A percentile compares a stretch with the other conserved stretches of the same genome.
Conservation (phyloP, 495 filamentous ascomycete species). For the Aspergillus heteromorphus region DNA sequence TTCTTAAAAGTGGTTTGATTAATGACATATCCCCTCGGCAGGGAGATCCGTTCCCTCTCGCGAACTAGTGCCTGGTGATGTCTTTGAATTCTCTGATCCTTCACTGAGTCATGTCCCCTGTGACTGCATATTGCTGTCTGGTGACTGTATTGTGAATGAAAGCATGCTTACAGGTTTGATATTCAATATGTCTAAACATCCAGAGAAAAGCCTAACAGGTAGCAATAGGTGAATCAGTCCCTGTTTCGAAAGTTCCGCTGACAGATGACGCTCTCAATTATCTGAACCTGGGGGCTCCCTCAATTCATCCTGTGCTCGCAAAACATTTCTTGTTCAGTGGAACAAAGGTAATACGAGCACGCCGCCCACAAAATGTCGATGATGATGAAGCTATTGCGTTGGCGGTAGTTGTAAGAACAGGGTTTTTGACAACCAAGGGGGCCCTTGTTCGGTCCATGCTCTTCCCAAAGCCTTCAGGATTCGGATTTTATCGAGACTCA, state of each 20-base stretch:
- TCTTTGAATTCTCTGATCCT: constrained; percentile 96
- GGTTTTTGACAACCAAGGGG: constrained; percentile 97
- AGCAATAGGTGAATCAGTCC: constrained; percentile 79
- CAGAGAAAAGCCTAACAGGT: constrained; percentile 17
- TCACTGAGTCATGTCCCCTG: constrained; percentile 90
- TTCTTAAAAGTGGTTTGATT: no score
- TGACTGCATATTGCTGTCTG: constrained; percentile 85
- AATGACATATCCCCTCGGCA: constrained; percentile 23
- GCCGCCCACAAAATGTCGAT: constrained; percentile 77
- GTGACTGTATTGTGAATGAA: constrained; percentile 98
- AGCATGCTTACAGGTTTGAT: constrained; percentile 88
- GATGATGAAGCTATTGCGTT: constrained; percentile 89
- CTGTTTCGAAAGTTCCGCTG: constrained; percentile 84
- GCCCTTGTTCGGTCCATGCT: constrained; percentile 96
- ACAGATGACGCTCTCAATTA: constrained; percentile 72
- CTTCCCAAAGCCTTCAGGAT: constrained; percentile 94
- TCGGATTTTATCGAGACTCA: constrained; percentile 97
- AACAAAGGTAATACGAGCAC: constrained; percentile 88
- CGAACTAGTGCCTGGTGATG: constrained; percentile 91
- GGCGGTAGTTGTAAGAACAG: constrained; percentile 86
- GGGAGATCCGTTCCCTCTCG: constrained; percentile 81
- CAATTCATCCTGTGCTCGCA: constrained; percentile 72
- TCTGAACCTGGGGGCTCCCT: constrained; percentile 70
- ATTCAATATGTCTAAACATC: not conserved
- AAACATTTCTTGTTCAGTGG: constrained; percentile 90